Evolutionary conservation across 371 early-diverging fungal genomes (phyloP).

Genomic region (Zopfochytrium polystomum): DNA sequence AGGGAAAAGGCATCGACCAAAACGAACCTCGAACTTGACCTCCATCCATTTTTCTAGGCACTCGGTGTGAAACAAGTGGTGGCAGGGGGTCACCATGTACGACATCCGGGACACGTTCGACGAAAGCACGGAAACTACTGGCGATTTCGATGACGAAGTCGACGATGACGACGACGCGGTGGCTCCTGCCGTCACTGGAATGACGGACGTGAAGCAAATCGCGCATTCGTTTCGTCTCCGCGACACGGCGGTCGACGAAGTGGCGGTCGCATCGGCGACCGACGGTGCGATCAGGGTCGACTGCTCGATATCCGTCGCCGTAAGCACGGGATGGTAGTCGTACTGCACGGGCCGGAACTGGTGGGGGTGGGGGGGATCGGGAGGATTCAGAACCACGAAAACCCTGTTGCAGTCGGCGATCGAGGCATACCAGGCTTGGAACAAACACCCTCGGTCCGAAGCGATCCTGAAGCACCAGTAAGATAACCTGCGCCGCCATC

Average conservation of each 20-base stretch:
- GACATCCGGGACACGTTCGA: slow-evolving; percentile 13
- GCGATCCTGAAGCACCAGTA: slow-evolving; percentile 65
- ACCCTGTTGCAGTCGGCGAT: background rate
- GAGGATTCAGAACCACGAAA: slow-evolving; percentile 12
- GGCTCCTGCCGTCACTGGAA: too few species aligned
- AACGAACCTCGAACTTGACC: slow-evolving; percentile 63
- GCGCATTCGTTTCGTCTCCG: slow-evolving; percentile 64
- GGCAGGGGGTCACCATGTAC: slow-evolving; percentile 83
- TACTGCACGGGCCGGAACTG: slow-evolving; percentile 23
- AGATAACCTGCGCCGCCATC: slow-evolving; percentile 55
- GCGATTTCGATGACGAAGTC: slow-evolving; percentile 9
- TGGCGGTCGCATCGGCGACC: background rate
- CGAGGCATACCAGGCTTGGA: slow-evolving; percentile 57
- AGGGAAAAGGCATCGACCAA: background rate
- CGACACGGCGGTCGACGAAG: slow-evolving; percentile 24
- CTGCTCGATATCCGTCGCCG: slow-evolving; percentile 4
- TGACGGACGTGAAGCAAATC: slow-evolving; percentile 59
- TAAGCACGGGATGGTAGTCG: slow-evolving; percentile 27
- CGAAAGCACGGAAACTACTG: slow-evolving; percentile 26
- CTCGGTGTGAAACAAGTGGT: slow-evolving; percentile 77
- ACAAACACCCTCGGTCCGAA: slow-evolving; percentile 73
- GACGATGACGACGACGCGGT: slow-evolving; percentile 36
- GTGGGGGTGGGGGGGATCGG: too few species aligned
- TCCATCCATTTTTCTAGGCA: slow-evolving; percentile 78
- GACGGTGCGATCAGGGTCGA: slow-evolving; percentile 8